Evolutionary conservation across 2,329 filamentous ascomycete species (phyloP).

Genomic region (Penicillium sp.): DNA sequence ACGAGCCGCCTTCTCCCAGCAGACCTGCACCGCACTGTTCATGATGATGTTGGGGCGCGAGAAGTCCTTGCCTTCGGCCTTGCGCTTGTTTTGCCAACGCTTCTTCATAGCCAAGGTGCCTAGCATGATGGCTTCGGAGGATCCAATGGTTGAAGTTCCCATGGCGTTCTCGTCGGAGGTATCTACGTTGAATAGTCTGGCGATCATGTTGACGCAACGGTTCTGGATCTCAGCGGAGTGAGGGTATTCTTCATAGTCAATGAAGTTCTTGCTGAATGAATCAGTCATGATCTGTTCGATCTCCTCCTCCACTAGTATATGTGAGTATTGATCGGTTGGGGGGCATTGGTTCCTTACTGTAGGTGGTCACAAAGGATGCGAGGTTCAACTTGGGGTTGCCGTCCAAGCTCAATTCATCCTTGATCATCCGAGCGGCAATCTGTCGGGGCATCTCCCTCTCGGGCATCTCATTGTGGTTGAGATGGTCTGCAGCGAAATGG

Average conservation of each 20-base stretch:
- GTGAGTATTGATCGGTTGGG: neutral
- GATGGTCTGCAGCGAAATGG: slow-evolving; percentile 75
- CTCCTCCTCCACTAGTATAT: slow-evolving; percentile 73
- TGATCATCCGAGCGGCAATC: slow-evolving; percentile 95
- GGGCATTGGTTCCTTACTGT: slow-evolving; percentile 67
- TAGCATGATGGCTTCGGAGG: slow-evolving; percentile 68
- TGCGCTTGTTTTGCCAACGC: slow-evolving; percentile 84
- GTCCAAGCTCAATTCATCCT: slow-evolving; percentile 88
- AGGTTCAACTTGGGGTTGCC: slow-evolving; percentile 83
- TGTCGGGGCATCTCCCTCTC: slow-evolving; percentile 87
- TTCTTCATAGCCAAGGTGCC: slow-evolving; percentile 84
- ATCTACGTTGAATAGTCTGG: slow-evolving; percentile 75
- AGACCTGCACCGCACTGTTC: slow-evolving; percentile 94
- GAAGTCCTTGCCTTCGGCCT: slow-evolving; percentile 76
- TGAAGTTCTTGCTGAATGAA: slow-evolving; percentile 92
- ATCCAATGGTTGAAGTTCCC: slow-evolving; percentile 86
- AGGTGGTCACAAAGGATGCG: slow-evolving; percentile 92
- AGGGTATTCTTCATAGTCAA: slow-evolving; percentile 84
- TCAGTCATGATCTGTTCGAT: slow-evolving; percentile 95
- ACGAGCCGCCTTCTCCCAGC: slow-evolving; percentile 89
- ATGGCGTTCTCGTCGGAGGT: slow-evolving; percentile 65
- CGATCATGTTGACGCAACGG: slow-evolving; percentile 90
- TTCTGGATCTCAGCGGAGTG: slow-evolving; percentile 85
- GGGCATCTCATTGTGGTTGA: slow-evolving; percentile 84
- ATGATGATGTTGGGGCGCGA: slow-evolving; percentile 90